Evolutionary conservation across 352 stramenopile genomes (phyloP), one percentile per base, ranked within the genome.

Genomic region (Phytophthora uliginosa): DNA sequence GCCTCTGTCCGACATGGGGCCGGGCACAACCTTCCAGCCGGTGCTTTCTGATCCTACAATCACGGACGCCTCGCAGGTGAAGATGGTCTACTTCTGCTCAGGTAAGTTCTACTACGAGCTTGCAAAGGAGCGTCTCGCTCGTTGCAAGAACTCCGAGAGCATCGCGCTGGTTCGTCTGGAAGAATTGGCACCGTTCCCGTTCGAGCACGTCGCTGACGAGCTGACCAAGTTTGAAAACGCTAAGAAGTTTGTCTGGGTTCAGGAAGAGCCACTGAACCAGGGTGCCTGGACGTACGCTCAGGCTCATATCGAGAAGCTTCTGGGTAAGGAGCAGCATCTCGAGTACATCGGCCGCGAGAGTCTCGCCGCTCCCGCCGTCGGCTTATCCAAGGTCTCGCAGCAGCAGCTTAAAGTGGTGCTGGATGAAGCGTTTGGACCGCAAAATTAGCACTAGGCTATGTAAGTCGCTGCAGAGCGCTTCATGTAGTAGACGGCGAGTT

Each of bases 31-130:
- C 12, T 96, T 96, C 74, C 73, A 92, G 63, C 86, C 86, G 2
- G 83, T 96, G 26, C 77, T 93, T 67, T 74, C 74, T 4, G 89
- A 96, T 26, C 62, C 77, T 10, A 82, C 73, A 5, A 83, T 92
- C 68, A 63, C 69, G 7, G 74, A 88, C 40, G 53, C 72, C 0
- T 79, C 71, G 20, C 76, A 87, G 51, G 84, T 96, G 38, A 88
- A 89, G 68, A 86, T 82, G 38, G 76, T 96, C 4, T 79, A 93
- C 59, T 92, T 95, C 54, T 94, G 88, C 71, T 94, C 88, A 13
- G 89, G 88, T 31, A 96, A 96, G 33, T 90, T 96, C 60, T 96
- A 94, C 75, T 96, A 96, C 65, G 89, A 96, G 26, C 79, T 96
- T 15, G 82, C 90, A 31, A 88, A 86, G 62, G 85, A 92, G 55